These are phyloP conservation scores for Funneliformis mosseae DNA, from an alignment of 192 early-diverging fungal species.

Conservation along the genomic window DNA sequence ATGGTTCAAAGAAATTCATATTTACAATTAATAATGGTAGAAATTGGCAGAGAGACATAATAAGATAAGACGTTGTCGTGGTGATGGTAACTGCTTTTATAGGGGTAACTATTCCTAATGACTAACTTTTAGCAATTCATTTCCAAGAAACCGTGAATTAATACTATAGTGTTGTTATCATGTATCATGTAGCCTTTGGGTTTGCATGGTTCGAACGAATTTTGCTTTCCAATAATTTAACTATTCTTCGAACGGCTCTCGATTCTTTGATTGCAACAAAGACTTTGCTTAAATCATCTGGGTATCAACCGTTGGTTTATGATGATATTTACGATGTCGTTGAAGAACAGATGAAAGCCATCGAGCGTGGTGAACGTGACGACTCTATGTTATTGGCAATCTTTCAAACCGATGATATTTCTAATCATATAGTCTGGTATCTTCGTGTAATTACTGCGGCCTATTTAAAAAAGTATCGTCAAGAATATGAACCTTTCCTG, in stretches of 20 bases:
- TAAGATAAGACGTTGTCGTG: slow-evolving; percentile 57
- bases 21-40: slow-evolving; percentile 35
- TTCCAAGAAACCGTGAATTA: background rate
- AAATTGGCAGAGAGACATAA: slow-evolving; percentile 48
- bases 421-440: slow-evolving; percentile 63
- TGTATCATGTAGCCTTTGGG: slow-evolving; percentile 48
- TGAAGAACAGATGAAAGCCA: slow-evolving; percentile 42
- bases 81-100: slow-evolving; percentile 70
- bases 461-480: slow-evolving; percentile 54
- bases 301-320: slow-evolving; percentile 54
- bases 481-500: slow-evolving; percentile 62
- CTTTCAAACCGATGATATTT: slow-evolving; percentile 60
- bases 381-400: slow-evolving; percentile 44
- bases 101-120: slow-evolving; percentile 45
- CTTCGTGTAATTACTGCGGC: slow-evolving; percentile 60
- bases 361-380: slow-evolving; percentile 38
- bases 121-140: background rate
- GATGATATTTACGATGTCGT: slow-evolving; percentile 61
- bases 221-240: slow-evolving; percentile 37
- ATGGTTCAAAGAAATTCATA: background rate
- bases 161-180: no score
- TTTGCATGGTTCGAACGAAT: slow-evolving; percentile 67
- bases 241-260: slow-evolving; percentile 36
- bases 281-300: slow-evolving; percentile 42
- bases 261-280: slow-evolving; percentile 44